phyloP scores from a whole-genome alignment of 225 moss, liverwort and hornwort species.

The Ulota crispa region DNA sequence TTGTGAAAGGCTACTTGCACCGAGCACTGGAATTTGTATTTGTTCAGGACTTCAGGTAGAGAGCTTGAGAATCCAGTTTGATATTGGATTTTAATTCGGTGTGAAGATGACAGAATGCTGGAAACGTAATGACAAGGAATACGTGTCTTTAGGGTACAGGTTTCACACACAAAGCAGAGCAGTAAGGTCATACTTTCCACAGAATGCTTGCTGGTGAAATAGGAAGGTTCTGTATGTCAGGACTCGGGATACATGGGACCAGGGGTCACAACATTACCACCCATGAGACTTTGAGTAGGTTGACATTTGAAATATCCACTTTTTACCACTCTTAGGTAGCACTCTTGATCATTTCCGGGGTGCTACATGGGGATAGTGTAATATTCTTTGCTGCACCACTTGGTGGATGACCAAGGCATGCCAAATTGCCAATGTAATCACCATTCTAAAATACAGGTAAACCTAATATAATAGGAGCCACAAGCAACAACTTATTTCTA shows the following conservation, averaged over 20 bases:
- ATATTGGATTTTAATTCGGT: not conserved
- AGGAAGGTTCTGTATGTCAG: not conserved
- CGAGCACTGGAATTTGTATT: not conserved
- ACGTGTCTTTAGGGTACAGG: not conserved
- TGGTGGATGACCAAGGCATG: not conserved
- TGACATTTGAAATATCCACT: not conserved
- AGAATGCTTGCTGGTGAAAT: not conserved
- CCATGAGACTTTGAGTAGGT: not conserved
- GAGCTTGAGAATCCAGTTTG: constrained; percentile 5
- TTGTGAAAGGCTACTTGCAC: not conserved
- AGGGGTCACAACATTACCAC: not conserved
- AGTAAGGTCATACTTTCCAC: not conserved
- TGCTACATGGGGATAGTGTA: not conserved
- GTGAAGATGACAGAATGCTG: not conserved
- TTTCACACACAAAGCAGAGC: not conserved
- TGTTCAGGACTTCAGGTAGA: not conserved
- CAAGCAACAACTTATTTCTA: too few species aligned
- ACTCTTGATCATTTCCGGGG: not conserved
- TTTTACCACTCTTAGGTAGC: not conserved
- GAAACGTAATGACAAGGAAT: not conserved
- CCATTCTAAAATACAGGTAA: not conserved
- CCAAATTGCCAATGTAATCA: not conserved
- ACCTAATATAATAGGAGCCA: too few species aligned
- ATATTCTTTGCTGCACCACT: not conserved
- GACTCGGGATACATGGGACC: not conserved